Percentiles rank a stretch among this genome's conserved stretches.
Evolutionary conservation across 345 rosid species (phyloP).

Genomic region (Carallia brachiata): DNA sequence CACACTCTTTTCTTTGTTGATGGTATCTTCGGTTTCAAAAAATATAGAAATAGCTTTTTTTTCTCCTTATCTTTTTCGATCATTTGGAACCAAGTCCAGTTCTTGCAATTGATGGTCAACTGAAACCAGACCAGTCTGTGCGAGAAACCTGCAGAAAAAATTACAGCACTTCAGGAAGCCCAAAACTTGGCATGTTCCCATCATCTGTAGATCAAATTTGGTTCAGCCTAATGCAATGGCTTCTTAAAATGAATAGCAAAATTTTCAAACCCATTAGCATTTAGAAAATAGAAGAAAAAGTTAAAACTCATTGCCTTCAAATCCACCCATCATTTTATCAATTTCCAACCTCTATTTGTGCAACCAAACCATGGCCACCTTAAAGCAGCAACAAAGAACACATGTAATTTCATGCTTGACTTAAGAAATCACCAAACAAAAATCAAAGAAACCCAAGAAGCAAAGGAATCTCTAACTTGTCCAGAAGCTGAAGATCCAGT

Average conservation of each 20-base stretch:
- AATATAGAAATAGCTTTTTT: not conserved
- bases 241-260: conserved; percentile 1
- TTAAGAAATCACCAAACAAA: not conserved
- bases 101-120: conserved; percentile 83
- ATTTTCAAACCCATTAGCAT: not conserved
- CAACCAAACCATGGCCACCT: not conserved
- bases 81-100: conserved; percentile 53
- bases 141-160: conserved; percentile 69
- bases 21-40: conserved; percentile 10
- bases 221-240: conserved; percentile 3
- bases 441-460: not conserved
- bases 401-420: not conserved
- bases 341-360: not conserved
- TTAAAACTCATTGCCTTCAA: not conserved
- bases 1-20: conserved; percentile 9
- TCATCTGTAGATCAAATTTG: not conserved
- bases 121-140: conserved; percentile 74
- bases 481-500: no score
- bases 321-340: no score
- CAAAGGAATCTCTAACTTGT: no score
- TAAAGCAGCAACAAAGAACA: not conserved
- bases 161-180: conserved; percentile 9
- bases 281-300: not conserved
- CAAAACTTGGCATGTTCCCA: conserved; percentile 4
- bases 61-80: conserved; percentile 30